A percentile compares a stretch with the other conserved stretches of the same genome.
These are phyloP conservation scores for Grigorovia jiainica DNA, from an alignment of 805 yeast species.

Conservation along the genomic window DNA sequence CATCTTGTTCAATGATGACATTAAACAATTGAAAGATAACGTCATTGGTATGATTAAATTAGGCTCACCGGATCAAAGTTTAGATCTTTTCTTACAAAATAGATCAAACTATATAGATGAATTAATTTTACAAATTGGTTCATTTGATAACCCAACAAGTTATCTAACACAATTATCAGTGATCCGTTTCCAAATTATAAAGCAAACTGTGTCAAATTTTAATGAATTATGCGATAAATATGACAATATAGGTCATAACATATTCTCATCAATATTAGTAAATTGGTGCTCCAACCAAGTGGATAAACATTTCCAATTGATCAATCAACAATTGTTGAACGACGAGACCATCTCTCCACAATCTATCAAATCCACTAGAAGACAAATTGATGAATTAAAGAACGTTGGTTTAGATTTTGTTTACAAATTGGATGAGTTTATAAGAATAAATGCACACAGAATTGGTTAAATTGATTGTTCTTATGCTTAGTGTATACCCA, in stretches of 20 bases:
- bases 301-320: slow-evolving; percentile 44
- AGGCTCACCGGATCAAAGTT: slow-evolving; percentile 39
- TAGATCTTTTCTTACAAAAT: slow-evolving; percentile 38
- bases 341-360: slow-evolving; percentile 44
- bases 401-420: slow-evolving; percentile 66
- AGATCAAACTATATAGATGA: slow-evolving; percentile 38
- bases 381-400: slow-evolving; percentile 55
- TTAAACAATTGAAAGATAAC: slow-evolving; percentile 17
- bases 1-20: slow-evolving; percentile 24
- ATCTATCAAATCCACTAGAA: slow-evolving; percentile 46
- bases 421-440: slow-evolving; percentile 44
- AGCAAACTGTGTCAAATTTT: slow-evolving; percentile 47
- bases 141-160: slow-evolving; percentile 44
- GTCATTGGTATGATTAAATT: slow-evolving; percentile 31
- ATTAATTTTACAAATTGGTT: slow-evolving; percentile 39
- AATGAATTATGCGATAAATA: slow-evolving; percentile 36
- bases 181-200: slow-evolving; percentile 51
- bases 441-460: slow-evolving; percentile 15
- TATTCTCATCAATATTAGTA: slow-evolving; percentile 50
- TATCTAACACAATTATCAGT: slow-evolving; percentile 55
- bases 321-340: slow-evolving; percentile 60
- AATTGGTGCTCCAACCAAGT: slow-evolving; percentile 68
- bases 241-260: slow-evolving; percentile 11
- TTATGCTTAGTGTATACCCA: too few relatives aligned
- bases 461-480: slow-evolving; percentile 6